Evolutionary conservation across 1,284 basidiomycete species (phyloP).

Genomic region (Tilletia horrida): DNA sequence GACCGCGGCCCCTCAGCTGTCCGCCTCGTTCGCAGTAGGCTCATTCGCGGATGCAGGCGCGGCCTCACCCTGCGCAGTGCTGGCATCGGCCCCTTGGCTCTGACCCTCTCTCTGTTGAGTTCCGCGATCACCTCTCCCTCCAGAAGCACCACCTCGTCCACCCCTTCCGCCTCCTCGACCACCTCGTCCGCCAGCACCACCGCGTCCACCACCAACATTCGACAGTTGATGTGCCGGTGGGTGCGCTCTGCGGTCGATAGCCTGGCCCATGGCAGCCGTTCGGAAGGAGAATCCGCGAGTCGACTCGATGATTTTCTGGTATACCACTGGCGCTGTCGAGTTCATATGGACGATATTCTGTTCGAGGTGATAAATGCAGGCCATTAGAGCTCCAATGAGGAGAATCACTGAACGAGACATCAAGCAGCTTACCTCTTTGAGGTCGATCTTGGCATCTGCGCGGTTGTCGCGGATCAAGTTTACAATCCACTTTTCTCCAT

Average conservation of each 20-base stretch:
- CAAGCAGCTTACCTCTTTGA: constrained; percentile 69
- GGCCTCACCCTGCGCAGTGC: too few species aligned
- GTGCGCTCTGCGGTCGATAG: constrained; percentile 64
- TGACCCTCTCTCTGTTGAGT: too few species aligned
- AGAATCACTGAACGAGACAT: not conserved
- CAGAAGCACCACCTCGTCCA: constrained; percentile 18
- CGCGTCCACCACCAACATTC: constrained; percentile 25
- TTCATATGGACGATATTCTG: constrained; percentile 92
- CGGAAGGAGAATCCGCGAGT: constrained; percentile 86
- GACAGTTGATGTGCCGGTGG: constrained; percentile 20
- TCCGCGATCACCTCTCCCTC: constrained; percentile 14
- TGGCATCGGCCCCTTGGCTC: too few species aligned
- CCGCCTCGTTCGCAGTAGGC: too few species aligned
- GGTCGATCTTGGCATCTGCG: constrained; percentile 95
- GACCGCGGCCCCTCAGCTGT: too few species aligned
- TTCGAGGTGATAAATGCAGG: constrained; percentile 1
- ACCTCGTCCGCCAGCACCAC: constrained; percentile 32
- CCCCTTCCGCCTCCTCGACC: constrained; percentile 36
- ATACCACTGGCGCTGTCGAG: constrained; percentile 80
- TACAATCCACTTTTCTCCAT: constrained; percentile 99
- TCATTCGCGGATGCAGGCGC: too few species aligned
- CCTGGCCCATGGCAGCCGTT: constrained; percentile 83
- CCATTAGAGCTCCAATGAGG: constrained; percentile 5
- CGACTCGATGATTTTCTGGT: constrained; percentile 93
- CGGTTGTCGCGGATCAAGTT: constrained; percentile 95